Base-by-base conservation (phyloP, 2,329 filamentous ascomycete species). In the Tothia fuscella region DNA sequence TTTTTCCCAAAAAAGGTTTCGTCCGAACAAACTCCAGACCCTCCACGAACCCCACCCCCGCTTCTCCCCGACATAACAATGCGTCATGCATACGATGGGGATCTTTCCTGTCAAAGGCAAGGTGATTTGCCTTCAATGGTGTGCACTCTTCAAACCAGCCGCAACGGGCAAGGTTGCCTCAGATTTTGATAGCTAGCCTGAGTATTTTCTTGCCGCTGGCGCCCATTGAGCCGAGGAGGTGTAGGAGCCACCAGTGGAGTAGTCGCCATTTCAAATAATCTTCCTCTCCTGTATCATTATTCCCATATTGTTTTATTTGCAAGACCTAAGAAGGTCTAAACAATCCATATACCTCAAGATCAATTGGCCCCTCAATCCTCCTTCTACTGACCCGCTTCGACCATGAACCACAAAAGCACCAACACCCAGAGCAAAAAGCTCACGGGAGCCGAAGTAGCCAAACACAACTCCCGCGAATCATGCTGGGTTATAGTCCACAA, bases 401-500 rank as follows among this genome's bases (percentile, higher is more conserved):
- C 35, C 35, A 40, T 40, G 37, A 40, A 40, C 17, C 37, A 31
- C 14, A 14, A 29, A 9, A 26, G 19, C 17, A 16, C 22, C 7
- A 20, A 26, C 4, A 20, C 14, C 13, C 25, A 29, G 16, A 16
- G 29, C 19, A 41, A 41, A 24, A 46, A 62, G 41, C 57, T 76
- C 26, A 70, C 62, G 12, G 72, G 73, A 49, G 64, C 69, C 31
- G 70, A 77, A 46, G 64, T 84, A 45, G 76, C 76, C 42, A 68
- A 86, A 66, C 89, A 96, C 68, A 82, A 82, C 64, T 80, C 69
- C 53, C 73, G 74, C 53, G 77, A 93, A 52, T 89, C 84, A 38
- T 93, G 87, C 65, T 94, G 87, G 87, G 84, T 93, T 34, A 84
- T 93, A 55, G 75, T 93, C 46, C 83, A 93, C 63, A 83, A 84